Percentiles rank a stretch among this genome's conserved stretches.
These are phyloP conservation scores for Scytalidium lignicola DNA, from an alignment of 2,329 filamentous ascomycete genomes.

Conservation along the genomic window DNA sequence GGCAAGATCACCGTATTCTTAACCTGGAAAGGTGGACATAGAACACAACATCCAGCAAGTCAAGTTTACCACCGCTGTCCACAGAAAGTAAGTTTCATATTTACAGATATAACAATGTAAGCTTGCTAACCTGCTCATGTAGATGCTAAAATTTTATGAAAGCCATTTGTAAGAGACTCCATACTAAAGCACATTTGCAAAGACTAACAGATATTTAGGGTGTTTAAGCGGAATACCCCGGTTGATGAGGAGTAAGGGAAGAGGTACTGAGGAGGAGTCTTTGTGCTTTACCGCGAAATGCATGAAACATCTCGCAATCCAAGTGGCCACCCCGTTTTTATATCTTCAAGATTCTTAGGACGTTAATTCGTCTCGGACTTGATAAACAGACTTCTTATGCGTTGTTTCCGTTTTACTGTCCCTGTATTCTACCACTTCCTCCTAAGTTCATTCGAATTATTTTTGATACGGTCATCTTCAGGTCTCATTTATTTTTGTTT, in stretches of 20 bases:
- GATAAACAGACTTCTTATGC: no score
- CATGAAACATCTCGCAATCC: neutral
- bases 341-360: no score
- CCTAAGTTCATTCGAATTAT: no score
- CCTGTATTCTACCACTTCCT: no score
- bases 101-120: constrained; percentile 15
- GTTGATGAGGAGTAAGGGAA: neutral
- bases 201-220: constrained; percentile 11
- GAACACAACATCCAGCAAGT: constrained; percentile 66
- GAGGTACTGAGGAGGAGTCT: neutral
- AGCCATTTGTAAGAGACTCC: neutral
- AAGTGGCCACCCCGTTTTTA: no score
- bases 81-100: constrained; percentile 49
- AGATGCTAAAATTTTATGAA: neutral
- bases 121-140: neutral
- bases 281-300: no score
- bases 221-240: neutral
- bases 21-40: constrained; percentile 67
- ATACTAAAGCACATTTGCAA: neutral
- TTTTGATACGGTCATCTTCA: no score
- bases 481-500: no score
- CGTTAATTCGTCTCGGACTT: no score
- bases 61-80: constrained; percentile 70
- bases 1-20: constrained; percentile 62
- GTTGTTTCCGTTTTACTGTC: no score